phyloP scores from a whole-genome alignment of 2,329 filamentous ascomycete species.

The Alternaria ethzedia region DNA sequence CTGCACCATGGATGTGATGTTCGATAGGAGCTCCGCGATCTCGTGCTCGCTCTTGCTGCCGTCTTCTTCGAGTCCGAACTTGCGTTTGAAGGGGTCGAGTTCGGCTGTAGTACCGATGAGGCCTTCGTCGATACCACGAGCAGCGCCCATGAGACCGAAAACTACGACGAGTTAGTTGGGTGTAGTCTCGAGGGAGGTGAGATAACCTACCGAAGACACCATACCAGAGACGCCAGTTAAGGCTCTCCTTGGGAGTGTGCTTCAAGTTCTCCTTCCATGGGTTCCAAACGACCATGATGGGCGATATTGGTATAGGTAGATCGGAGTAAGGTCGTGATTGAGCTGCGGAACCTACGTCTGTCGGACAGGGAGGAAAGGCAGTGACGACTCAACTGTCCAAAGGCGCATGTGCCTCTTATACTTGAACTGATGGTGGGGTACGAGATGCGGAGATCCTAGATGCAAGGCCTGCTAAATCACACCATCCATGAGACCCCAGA shows the following conservation, averaged over 20 bases:
- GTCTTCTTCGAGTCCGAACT: constrained; percentile 48
- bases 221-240: constrained; percentile 82
- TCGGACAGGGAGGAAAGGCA: constrained; percentile 4
- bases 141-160: constrained; percentile 77
- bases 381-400: background rate
- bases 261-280: constrained; percentile 57
- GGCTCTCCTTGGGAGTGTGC: constrained; percentile 70
- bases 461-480: background rate
- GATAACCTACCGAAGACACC: constrained; percentile 62
- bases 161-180: constrained; percentile 29
- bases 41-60: constrained; percentile 35
- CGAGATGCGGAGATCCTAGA: constrained; percentile 4
- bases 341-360: constrained; percentile 3
- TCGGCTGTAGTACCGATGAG: constrained; percentile 71
- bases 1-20: constrained; percentile 83
- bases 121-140: constrained; percentile 80
- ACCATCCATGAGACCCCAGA: constrained; percentile 6
- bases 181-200: background rate
- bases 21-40: constrained; percentile 55
- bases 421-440: constrained; percentile 3
- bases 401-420: constrained; percentile 5
- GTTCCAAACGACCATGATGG: constrained; percentile 41
- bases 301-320: background rate
- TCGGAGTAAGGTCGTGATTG: background rate
- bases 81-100: constrained; percentile 42